Conservation (phyloP, 768 basidiomycete species). For the Pleurotus sapidus region DNA sequence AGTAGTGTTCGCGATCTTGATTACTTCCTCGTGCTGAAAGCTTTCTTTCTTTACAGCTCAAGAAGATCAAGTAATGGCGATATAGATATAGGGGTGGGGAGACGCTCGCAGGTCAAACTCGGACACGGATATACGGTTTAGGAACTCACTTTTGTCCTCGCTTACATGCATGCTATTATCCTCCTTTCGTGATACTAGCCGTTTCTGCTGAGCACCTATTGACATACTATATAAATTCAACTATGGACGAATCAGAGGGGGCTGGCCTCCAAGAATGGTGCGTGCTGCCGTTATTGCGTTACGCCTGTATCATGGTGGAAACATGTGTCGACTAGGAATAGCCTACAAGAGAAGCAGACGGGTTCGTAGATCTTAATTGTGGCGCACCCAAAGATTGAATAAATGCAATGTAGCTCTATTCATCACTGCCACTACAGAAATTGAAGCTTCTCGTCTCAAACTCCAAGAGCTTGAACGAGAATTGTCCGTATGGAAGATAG, state of each 20-base stretch:
- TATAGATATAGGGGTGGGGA: not conserved
- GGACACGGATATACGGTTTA: too few relatives aligned
- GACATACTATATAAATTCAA: not conserved
- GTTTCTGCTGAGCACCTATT: too few relatives aligned
- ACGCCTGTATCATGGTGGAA: not conserved
- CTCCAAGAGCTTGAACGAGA: constrained; percentile 37
- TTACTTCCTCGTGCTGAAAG: constrained; percentile 3
- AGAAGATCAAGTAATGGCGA: constrained; percentile 49
- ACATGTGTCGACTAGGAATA: constrained; percentile 19
- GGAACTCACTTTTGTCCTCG: not conserved
- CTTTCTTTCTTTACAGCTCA: constrained; percentile 41
- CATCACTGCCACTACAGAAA: constrained; percentile 25
- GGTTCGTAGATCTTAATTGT: constrained; percentile 13
- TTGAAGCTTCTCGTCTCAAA: constrained; percentile 23
- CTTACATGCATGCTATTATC: not conserved
- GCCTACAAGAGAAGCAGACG: constrained; percentile 30
- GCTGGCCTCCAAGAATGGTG: constrained; percentile 1
- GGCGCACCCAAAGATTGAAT: not conserved
- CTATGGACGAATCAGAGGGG: constrained; percentile 1
- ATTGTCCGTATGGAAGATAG: constrained; percentile 37
- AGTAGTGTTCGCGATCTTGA: constrained; percentile 17
- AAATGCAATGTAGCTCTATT: constrained; percentile 22
- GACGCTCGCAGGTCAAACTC: too few relatives aligned
- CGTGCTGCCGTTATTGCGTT: not conserved
- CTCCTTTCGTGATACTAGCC: not conserved